phyloP scores from a whole-genome alignment of 1,284 basidiomycete genomes.

The Papiliotrema nemorosa region DNA sequence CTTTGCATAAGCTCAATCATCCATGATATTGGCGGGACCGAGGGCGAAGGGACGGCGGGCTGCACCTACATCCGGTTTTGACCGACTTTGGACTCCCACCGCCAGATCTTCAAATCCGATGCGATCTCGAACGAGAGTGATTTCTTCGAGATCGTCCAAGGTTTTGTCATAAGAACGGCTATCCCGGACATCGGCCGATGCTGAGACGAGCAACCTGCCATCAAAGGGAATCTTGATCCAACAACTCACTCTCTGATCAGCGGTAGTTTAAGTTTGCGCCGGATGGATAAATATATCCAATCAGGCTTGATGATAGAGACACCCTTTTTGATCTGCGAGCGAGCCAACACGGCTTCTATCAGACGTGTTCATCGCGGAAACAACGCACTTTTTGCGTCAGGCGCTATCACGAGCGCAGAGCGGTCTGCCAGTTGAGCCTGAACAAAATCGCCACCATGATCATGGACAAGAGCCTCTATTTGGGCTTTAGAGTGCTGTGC shows the following conservation, averaged over 20 bases:
- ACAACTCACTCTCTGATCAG: slow-evolving; percentile 61
- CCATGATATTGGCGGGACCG: no score
- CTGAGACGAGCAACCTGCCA: slow-evolving; percentile 41
- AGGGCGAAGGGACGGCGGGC: no score
- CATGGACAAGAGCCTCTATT: slow-evolving; percentile 56
- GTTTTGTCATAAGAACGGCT: slow-evolving; percentile 37
- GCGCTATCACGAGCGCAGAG: slow-evolving; percentile 55
- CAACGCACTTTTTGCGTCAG: slow-evolving; percentile 39
- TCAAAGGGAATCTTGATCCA: not conserved
- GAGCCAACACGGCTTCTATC: slow-evolving; percentile 36
- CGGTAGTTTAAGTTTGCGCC: slow-evolving; percentile 57
- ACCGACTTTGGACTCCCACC: no score
- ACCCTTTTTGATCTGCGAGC: slow-evolving; percentile 54
- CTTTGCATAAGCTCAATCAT: no score
- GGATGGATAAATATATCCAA: slow-evolving; percentile 78
- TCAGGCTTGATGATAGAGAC: slow-evolving; percentile 70
- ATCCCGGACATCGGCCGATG: slow-evolving; percentile 35
- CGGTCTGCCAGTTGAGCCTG: slow-evolving; percentile 53
- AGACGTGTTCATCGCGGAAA: not conserved
- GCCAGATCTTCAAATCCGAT: no score
- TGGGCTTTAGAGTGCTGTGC: slow-evolving; percentile 28
- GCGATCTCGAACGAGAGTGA: slow-evolving; percentile 26
- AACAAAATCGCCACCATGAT: slow-evolving; percentile 68
- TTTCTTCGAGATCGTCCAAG: slow-evolving; percentile 30
- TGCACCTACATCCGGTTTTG: no score